These are phyloP conservation scores for Favolaschia claudopus DNA, from an alignment of 768 basidiomycete genomes.

Conservation along the genomic window DNA sequence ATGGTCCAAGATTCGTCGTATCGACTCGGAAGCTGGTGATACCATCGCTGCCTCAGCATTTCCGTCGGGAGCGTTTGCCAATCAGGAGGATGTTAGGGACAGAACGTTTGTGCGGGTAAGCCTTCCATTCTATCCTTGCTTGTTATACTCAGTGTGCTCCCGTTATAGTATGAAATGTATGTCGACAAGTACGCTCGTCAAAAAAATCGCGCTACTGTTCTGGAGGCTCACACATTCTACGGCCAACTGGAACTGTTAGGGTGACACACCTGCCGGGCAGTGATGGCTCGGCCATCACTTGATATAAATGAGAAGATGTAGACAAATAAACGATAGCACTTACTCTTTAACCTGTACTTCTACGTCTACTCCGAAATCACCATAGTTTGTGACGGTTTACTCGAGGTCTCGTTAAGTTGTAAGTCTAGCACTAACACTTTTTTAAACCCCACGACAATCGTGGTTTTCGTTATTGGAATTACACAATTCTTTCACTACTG, in stretches of 20 bases:
- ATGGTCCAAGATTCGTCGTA: conserved; percentile 27
- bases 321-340: too few relatives aligned
- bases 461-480: too few relatives aligned
- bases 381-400: too few relatives aligned
- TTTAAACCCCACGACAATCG: too few relatives aligned
- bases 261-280: too few relatives aligned
- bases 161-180: conserved; percentile 30
- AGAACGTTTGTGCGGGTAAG: conserved; percentile 34
- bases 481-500: too few relatives aligned
- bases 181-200: conserved; percentile 28
- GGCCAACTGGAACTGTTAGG: conserved; percentile 34
- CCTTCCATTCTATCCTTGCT: neutral
- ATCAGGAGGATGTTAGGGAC: conserved; percentile 25
- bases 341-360: too few relatives aligned
- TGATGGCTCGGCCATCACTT: too few relatives aligned
- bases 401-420: too few relatives aligned
- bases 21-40: conserved; percentile 28
- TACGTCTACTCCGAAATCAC: too few relatives aligned
- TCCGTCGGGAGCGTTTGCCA: neutral
- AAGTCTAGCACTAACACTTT: too few relatives aligned
- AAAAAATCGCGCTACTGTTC: neutral
- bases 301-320: too few relatives aligned
- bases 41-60: conserved; percentile 4
- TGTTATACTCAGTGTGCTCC: neutral
- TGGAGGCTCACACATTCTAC: conserved; percentile 21